Conservation (phyloP, 2,329 filamentous ascomycete species). For the Colletotrichum neosansevieriae region DNA sequence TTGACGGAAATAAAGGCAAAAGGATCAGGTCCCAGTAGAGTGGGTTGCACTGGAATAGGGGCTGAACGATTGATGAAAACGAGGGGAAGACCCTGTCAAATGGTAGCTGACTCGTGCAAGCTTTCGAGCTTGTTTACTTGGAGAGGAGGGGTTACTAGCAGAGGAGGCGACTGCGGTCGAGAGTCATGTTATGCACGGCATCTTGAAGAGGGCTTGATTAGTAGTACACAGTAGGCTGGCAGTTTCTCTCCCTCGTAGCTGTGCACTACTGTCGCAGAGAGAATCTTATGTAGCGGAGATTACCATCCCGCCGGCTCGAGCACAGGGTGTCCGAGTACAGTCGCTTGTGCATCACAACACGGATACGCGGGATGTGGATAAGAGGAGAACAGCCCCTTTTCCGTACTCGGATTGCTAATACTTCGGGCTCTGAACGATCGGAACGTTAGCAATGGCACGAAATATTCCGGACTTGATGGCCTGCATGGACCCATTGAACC, state of each 20-base stretch:
- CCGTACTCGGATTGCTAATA: background rate
- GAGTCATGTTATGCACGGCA: constrained; percentile 1
- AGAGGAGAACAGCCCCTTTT: background rate
- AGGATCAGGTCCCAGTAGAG: background rate
- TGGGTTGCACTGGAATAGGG: background rate
- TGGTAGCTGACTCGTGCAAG: constrained; percentile 19
- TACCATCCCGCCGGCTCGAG: constrained; percentile 10
- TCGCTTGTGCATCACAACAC: background rate
- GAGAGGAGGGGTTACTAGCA: constrained; percentile 7
- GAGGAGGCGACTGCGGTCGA: background rate
- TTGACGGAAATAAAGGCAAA: background rate
- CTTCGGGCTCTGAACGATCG: background rate
- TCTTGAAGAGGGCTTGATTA: background rate
- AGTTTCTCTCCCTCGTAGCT: constrained; percentile 8
- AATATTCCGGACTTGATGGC: background rate
- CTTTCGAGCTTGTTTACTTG: constrained; percentile 9
- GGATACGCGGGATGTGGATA: background rate
- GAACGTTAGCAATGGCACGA: background rate
- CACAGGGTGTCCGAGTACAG: constrained; percentile 8
- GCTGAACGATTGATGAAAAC: background rate
- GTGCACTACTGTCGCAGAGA: constrained; percentile 14
- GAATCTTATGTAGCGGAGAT: background rate
- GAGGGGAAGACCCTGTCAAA: constrained; percentile 4
- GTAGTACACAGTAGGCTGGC: background rate
- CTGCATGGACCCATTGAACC: background rate